Conservation (phyloP, 1,139 yeast species). For the Hanseniaspora sp. region DNA sequence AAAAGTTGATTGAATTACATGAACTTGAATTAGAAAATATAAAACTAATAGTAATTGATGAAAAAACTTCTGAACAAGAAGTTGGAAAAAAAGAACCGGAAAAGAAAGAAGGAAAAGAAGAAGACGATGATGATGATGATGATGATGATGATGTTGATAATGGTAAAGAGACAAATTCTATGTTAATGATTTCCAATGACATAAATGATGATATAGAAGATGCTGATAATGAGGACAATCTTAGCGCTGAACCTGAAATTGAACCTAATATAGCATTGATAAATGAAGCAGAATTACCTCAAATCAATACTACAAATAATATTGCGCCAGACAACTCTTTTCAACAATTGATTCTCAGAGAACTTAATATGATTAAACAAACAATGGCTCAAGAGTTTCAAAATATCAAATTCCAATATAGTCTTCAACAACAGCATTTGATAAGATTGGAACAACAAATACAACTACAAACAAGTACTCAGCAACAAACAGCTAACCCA, state of each 20-base stretch:
- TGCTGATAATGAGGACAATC: background rate
- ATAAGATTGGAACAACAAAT: constrained; percentile 14
- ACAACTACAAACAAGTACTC: background rate
- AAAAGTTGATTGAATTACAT: background rate
- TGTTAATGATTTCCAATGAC: too few relatives aligned
- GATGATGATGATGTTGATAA: too few relatives aligned
- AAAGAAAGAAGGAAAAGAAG: background rate
- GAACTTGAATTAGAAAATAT: background rate
- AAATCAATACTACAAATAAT: background rate
- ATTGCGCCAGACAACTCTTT: background rate
- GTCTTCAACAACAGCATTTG: constrained; percentile 14
- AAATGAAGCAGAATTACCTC: background rate
- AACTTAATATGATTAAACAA: background rate
- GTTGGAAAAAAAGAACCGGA: background rate
- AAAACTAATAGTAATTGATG: too few relatives aligned
- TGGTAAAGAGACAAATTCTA: background rate
- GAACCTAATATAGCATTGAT: background rate
- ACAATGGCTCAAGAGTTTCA: constrained; percentile 11
- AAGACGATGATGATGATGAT: background rate
- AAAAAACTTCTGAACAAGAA: background rate
- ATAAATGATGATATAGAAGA: background rate
- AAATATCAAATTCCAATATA: constrained; percentile 14
- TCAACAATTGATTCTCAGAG: constrained; percentile 1
- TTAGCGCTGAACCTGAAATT: background rate
- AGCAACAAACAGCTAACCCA: background rate